Evolutionary conservation across 192 early-diverging fungal genomes (phyloP), one percentile per base, ranked within the genome.

Genomic region (Linnemannia zychae): DNA sequence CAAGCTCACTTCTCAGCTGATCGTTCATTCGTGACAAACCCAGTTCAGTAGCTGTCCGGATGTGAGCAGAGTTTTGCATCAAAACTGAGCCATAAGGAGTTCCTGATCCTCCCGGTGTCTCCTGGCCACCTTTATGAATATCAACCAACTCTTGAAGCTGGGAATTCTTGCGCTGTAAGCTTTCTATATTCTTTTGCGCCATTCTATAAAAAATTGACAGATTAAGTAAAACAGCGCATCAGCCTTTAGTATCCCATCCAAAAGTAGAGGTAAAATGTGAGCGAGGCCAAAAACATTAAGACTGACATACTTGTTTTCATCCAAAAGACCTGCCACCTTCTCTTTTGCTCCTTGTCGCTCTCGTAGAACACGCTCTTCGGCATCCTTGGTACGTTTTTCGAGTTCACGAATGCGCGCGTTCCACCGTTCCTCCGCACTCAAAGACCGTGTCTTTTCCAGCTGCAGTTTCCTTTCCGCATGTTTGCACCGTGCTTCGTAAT

Each of bases 301-400:
- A 18, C 18, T 9, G 48, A 49, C 80, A 2, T 87, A 89, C 88
- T 82, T 79, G 60, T 75, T 86, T 34, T 74, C 79, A 53, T 86
- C 87, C 24, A 73, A 13, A 16, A 89, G 80, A 18, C 75, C 79
- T 3, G 87, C 82, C 17, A 84, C 71, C 37, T 82, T 89, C 40
- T 87, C 88, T 63, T 87, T 81, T n/a, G 87, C 82, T 1, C 87
- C 80, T 70, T 89, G 82, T 22, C 82, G 79, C 67, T 89, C 88
- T n/a, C 74, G 66, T 46, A 82, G 78, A 5, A 85, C 72, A 13
- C 87, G 60, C 28, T 89, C 88, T 38, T 88, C 87, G 7, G 86
- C 78, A 46, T 81, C 75, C n/a, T 77, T 81, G 48, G 74, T 78
- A 33, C 79, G 72, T 22, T 73, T 76, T 53, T 89, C 84, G 36